Conservation (phyloP, 768 basidiomycete species). For the Mrakia blollopis region DNA sequence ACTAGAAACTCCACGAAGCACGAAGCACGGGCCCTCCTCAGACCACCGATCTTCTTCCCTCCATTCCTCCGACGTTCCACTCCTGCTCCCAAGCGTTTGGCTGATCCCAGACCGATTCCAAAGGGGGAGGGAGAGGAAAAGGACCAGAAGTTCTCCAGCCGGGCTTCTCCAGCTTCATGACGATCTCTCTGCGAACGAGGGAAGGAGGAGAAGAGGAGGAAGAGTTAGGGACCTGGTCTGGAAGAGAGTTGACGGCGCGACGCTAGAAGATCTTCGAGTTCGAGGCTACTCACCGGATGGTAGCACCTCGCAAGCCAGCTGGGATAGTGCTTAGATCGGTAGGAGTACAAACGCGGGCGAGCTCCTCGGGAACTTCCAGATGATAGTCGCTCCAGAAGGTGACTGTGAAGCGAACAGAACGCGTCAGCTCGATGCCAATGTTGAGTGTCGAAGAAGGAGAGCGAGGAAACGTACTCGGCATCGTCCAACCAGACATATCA, state of each 20-base stretch:
- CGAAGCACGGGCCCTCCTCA: too few species aligned
- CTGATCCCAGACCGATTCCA: background rate
- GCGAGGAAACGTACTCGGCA: background rate
- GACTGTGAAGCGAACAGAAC: background rate
- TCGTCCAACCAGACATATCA: background rate
- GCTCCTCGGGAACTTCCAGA: background rate
- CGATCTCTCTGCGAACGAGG: background rate
- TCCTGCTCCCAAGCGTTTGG: background rate
- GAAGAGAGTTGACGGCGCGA: background rate
- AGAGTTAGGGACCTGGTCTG: background rate
- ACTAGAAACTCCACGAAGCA: too few species aligned
- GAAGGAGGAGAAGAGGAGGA: background rate
- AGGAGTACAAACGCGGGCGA: background rate
- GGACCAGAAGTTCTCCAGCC: slow-evolving; percentile 2
- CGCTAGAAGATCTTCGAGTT: background rate
- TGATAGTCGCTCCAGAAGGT: background rate
- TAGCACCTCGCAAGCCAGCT: background rate
- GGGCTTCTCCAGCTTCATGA: background rate
- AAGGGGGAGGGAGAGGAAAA: background rate
- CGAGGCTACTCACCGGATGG: background rate
- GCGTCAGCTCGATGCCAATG: background rate
- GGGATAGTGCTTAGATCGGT: background rate
- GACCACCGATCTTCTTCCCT: too few species aligned
- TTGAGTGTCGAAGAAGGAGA: background rate
- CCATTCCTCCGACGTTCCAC: background rate